A percentile compares a stretch with the other conserved stretches of the same genome.
These are phyloP conservation scores for Brassica juncea DNA, from an alignment of 345 rosid genomes.

Conservation along the genomic window DNA sequence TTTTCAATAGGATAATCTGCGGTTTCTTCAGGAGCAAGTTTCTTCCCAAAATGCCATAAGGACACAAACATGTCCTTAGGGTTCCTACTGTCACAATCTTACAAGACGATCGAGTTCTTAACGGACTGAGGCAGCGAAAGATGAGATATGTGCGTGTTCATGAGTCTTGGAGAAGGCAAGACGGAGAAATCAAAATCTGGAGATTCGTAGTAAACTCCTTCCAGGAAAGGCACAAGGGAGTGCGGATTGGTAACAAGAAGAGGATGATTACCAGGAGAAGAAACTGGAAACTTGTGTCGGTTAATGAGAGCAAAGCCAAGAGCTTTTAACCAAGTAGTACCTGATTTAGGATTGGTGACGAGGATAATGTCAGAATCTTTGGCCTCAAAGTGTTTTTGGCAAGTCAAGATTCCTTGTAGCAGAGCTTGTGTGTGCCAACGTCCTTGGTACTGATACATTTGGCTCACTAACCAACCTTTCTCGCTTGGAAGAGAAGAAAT, in stretches of 20 bases:
- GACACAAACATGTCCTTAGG: conserved; percentile 63
- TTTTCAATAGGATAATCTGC: no score
- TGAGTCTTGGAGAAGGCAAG: conserved; percentile 46
- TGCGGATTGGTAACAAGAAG: conserved; percentile 54
- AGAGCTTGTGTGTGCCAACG: conserved; percentile 39
- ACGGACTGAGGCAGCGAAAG: conserved; percentile 45
- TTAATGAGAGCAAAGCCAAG: no score
- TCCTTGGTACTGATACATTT: conserved; percentile 51
- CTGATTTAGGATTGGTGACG: conserved; percentile 56
- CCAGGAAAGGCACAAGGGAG: conserved; percentile 53
- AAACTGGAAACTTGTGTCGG: no score
- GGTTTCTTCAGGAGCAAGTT: conserved; percentile 22
- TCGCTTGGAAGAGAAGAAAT: conserved; percentile 46
- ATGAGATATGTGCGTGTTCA: conserved; percentile 48
- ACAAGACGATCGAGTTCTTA: conserved; percentile 35
- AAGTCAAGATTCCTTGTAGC: conserved; percentile 29
- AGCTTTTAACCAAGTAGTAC: conserved; percentile 64
- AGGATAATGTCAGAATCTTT: conserved; percentile 46
- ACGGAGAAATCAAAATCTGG: conserved; percentile 22
- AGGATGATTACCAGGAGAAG: conserved; percentile 45
- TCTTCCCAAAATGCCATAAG: conserved; percentile 58
- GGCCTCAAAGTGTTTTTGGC: conserved; percentile 49
- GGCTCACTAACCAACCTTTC: conserved; percentile 45
- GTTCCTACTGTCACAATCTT: conserved; percentile 58
- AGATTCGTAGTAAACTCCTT: conserved; percentile 29